These are phyloP conservation scores for Gilbertella persicaria DNA, from an alignment of 371 early-diverging fungal genomes.

Conservation along the genomic window DNA sequence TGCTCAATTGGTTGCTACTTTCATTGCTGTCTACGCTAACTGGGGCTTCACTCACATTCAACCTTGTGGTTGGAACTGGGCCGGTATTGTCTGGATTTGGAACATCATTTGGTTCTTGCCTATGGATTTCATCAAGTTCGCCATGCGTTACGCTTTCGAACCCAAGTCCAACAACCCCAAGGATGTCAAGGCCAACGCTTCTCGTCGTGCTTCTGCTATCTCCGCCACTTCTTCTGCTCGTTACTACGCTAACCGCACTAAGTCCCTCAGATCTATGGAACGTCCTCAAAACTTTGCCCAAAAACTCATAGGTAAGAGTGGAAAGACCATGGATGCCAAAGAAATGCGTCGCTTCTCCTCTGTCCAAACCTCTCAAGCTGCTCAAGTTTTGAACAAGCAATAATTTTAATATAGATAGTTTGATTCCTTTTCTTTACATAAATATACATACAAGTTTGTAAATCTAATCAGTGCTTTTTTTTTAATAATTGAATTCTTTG, in stretches of 20 bases:
- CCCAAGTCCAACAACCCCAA: slow-evolving; percentile 48
- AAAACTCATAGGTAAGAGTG: slow-evolving; percentile 39
- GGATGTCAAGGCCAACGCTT: slow-evolving; percentile 36
- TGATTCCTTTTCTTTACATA: slow-evolving; percentile 1
- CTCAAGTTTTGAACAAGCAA: slow-evolving; percentile 49
- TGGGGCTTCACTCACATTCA: slow-evolving; percentile 57
- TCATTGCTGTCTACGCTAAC: slow-evolving; percentile 56
- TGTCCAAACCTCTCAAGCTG: slow-evolving; percentile 48
- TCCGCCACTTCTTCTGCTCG: slow-evolving; percentile 48
- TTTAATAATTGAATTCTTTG: too few relatives aligned
- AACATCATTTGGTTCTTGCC: slow-evolving; percentile 78
- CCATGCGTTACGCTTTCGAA: slow-evolving; percentile 59
- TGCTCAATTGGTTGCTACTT: slow-evolving; percentile 56
- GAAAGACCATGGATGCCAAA: slow-evolving; percentile 50
- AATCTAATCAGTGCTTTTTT: too few relatives aligned
- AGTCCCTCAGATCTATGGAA: slow-evolving; percentile 41
- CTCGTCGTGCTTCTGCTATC: slow-evolving; percentile 49
- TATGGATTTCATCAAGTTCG: slow-evolving; percentile 76
- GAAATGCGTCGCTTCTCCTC: slow-evolving; percentile 59
- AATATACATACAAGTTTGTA: too few relatives aligned
- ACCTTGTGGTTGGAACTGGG: slow-evolving; percentile 58
- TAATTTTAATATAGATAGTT: slow-evolving; percentile 12
- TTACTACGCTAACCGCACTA: slow-evolving; percentile 52
- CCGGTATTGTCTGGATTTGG: slow-evolving; percentile 72
- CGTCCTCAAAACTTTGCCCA: slow-evolving; percentile 48